Percentiles rank a stretch among this genome's conserved stretches.
Evolutionary conservation across 202 grass and related monocot genomes (phyloP).

Genomic region (Cymbopogon flexuosus): DNA sequence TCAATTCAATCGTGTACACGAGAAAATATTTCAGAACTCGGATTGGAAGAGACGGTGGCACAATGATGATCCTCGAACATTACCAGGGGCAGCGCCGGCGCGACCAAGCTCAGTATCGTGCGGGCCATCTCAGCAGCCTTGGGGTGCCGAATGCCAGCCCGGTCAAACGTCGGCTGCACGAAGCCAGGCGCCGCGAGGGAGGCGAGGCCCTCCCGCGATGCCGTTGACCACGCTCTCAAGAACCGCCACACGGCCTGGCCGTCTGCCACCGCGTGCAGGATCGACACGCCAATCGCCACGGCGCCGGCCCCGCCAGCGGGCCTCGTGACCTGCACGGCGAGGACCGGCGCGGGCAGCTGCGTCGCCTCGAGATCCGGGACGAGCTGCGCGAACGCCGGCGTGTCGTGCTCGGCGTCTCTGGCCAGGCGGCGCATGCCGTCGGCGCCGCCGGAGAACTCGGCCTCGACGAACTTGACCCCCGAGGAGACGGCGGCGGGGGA

Average conservation of each 20-base stretch:
- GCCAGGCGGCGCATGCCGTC: conserved; percentile 30
- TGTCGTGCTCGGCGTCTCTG: conserved; percentile 21
- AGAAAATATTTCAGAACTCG: neutral
- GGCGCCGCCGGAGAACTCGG: conserved; percentile 20
- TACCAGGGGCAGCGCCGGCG: conserved; percentile 32
- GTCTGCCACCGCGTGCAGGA: conserved; percentile 31
- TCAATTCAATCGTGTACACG: neutral
- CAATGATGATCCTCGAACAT: neutral
- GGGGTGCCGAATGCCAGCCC: conserved; percentile 19
- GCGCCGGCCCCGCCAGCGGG: neutral
- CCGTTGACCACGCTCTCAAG: conserved; percentile 23
- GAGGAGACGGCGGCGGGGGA: conserved; percentile 3
- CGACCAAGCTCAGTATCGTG: neutral
- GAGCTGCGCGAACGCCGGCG: conserved; percentile 27
- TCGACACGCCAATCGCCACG: conserved; percentile 29
- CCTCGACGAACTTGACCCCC: conserved; percentile 37
- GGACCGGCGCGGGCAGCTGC: conserved; percentile 6
- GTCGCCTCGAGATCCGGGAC: conserved; percentile 1
- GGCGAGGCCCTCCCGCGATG: neutral
- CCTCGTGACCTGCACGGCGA: conserved; percentile 42
- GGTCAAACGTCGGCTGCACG: conserved; percentile 21
- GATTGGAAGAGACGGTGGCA: neutral
- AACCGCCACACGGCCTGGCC: conserved; percentile 36
- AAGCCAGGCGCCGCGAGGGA: neutral
- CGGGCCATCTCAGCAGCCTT: neutral